These are phyloP conservation scores for Citrus unshiu DNA, from an alignment of 345 rosid species.

Conservation along the genomic window DNA sequence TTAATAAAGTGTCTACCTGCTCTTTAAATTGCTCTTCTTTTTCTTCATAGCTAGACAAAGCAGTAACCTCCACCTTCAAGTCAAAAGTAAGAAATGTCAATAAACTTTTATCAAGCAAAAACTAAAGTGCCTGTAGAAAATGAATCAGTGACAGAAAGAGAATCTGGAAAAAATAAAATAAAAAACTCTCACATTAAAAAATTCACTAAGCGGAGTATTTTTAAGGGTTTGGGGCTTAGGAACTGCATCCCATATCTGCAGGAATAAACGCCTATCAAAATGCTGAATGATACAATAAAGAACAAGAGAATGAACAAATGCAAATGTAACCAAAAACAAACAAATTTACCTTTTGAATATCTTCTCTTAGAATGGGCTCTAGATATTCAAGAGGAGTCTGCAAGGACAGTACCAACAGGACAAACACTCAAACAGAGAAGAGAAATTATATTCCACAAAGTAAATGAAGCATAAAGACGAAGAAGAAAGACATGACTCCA, in stretches of 20 bases:
- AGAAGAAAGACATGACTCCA: slow-evolving; percentile 8
- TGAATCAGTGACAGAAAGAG: neutral
- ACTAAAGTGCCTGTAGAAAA: neutral
- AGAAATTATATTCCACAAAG: slow-evolving; percentile 6
- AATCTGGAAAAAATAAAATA: neutral
- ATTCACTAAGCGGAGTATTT: slow-evolving; percentile 74
- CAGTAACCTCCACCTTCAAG: slow-evolving; percentile 76
- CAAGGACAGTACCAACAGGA: neutral
- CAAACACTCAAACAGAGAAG: slow-evolving; percentile 1
- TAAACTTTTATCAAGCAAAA: neutral
- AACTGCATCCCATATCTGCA: slow-evolving; percentile 84
- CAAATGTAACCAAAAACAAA: neutral
- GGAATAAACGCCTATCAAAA: slow-evolving; percentile 7
- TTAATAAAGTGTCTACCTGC: slow-evolving; percentile 43
- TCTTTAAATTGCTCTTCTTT: slow-evolving; percentile 72
- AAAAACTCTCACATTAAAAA: slow-evolving; percentile 57
- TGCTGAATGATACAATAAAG: slow-evolving; percentile 6
- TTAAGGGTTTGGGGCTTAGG: slow-evolving; percentile 69
- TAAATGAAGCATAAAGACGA: neutral
- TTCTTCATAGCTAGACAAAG: slow-evolving; percentile 71
- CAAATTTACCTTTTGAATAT: slow-evolving; percentile 64
- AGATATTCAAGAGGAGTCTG: slow-evolving; percentile 76
- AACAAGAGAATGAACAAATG: neutral
- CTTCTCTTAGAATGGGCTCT: slow-evolving; percentile 67
- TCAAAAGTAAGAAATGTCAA: slow-evolving; percentile 8